Evolutionary conservation across 257 asterid species (phyloP).

Genomic region (Solanum appendiculatum): DNA sequence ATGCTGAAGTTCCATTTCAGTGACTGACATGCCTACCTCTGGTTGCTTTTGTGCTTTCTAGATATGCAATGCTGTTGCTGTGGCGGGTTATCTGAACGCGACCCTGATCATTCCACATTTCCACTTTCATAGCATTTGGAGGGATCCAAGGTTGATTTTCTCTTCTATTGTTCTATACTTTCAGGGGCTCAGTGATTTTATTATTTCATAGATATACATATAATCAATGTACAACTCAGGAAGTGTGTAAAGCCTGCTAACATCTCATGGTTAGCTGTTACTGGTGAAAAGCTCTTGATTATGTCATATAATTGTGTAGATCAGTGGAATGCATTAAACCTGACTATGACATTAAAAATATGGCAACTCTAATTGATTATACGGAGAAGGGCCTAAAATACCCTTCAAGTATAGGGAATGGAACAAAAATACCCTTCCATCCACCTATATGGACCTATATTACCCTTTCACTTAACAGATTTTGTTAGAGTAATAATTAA

Average conservation of each 20-base stretch:
- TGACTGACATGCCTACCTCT: background rate
- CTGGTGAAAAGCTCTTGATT: background rate
- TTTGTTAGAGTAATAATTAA: no score
- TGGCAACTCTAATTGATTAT: background rate
- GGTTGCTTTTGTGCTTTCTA: conserved; percentile 27
- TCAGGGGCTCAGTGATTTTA: background rate
- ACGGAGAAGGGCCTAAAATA: no score
- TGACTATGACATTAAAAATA: background rate
- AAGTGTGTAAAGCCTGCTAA: background rate
- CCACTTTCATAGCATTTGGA: conserved; percentile 97
- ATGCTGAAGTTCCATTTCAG: background rate
- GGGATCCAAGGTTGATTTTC: conserved; percentile 74
- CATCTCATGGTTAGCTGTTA: background rate
- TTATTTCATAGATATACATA: background rate
- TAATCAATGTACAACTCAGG: background rate
- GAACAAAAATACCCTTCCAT: no score
- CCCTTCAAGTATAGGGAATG: no score
- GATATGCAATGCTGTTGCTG: conserved; percentile 99
- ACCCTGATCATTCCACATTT: conserved; percentile 88
- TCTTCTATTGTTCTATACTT: background rate
- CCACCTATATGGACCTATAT: no score
- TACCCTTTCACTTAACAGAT: no score
- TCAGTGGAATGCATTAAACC: background rate
- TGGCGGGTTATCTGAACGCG: conserved; percentile 95
- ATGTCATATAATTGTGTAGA: background rate